Evolutionary conservation across 805 yeast genomes (phyloP).

Genomic region (Zygosaccharomyces lentus): DNA sequence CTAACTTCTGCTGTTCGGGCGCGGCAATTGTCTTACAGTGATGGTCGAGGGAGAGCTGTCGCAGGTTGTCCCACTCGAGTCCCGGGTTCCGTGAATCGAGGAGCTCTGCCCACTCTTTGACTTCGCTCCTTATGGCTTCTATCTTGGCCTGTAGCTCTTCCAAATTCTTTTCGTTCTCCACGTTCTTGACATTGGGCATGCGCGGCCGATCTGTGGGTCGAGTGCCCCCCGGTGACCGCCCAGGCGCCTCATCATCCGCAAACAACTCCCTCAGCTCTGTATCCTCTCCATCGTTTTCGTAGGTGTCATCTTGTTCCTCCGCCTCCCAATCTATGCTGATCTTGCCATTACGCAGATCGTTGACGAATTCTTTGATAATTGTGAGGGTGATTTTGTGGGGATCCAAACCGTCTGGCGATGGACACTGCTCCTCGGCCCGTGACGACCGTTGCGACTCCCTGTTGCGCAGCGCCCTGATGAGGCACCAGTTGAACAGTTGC

Average conservation of each 20-base stretch:
- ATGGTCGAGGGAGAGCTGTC: background rate
- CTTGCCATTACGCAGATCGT: constrained; percentile 27
- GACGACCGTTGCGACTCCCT: constrained; percentile 13
- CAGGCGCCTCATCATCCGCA: constrained; percentile 13
- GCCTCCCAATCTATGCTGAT: constrained; percentile 31
- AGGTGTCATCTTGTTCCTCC: constrained; percentile 15
- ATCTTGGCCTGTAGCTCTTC: constrained; percentile 23
- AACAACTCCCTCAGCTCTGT: constrained; percentile 22
- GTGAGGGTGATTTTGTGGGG: constrained; percentile 23
- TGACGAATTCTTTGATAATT: constrained; percentile 32
- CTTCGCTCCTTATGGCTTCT: constrained; percentile 22
- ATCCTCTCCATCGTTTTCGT: constrained; percentile 17
- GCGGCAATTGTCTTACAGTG: background rate
- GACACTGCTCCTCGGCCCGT: background rate
- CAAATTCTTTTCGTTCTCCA: constrained; percentile 28
- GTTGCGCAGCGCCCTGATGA: constrained; percentile 25
- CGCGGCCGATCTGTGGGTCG: constrained; percentile 1
- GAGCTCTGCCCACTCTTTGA: constrained; percentile 27
- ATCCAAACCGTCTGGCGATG: constrained; percentile 13
- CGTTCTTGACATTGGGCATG: constrained; percentile 32
- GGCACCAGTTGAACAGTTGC: constrained; percentile 34
- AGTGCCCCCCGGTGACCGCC: constrained; percentile 1
- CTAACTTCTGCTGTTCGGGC: background rate
- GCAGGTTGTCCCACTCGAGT: constrained; percentile 19
- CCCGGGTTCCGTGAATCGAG: constrained; percentile 19